Base-by-base conservation (phyloP, 140 eudicot genomes). In the Anethum foeniculum region DNA sequence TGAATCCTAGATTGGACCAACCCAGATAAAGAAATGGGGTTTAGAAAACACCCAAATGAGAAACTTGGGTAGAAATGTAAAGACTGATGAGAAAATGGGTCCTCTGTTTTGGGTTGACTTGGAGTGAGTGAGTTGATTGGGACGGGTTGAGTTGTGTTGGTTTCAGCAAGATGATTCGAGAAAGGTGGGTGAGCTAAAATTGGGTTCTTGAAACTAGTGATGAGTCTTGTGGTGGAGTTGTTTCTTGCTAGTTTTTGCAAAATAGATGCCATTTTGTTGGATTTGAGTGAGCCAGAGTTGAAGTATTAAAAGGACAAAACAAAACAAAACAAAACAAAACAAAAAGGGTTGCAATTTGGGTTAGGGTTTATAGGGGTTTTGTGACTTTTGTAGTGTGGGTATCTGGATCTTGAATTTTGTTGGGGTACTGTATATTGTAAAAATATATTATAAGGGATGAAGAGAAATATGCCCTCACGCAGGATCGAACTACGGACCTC, bases 401-500 rank as follows among this genome's bases (percentile, higher is more conserved):
- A 0, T 25, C 43, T 74, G 54, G 78, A 74, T 74, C 52, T 74
- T 62, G 71, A 16, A 62, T 8, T 25, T 62, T 27, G 69, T 0
- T n/a, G 16, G 34, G 25, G 0, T 60, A n/a, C n/a, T n/a, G n/a
- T n/a, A 0, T 21, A 5, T 54, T 15, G 7, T 2, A 16, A 30
- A 48, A 14, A 6, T 5, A 41, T 1, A 5, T 41, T 41, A 41
- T 1, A 41, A 21, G 27, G 23, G 21, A n/a, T 19, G 3, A 39
- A 71, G 1, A 4, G 5, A 48, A 21, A 52, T 32, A 0, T 87
- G 90, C 90, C 90, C 90, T 77, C 86, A 87, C 77, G 90, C 90
- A 89, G 93, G 93, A 89, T 89, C 93, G 91, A 87, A 89, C 91
- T 89, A 85, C 93, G 82, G 93, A 89, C 93, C 93, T 89, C 83